Evolutionary conservation across 1,284 basidiomycete genomes (phyloP), one percentile per base, ranked within the genome.

Genomic region (Bjerkandera adusta): DNA sequence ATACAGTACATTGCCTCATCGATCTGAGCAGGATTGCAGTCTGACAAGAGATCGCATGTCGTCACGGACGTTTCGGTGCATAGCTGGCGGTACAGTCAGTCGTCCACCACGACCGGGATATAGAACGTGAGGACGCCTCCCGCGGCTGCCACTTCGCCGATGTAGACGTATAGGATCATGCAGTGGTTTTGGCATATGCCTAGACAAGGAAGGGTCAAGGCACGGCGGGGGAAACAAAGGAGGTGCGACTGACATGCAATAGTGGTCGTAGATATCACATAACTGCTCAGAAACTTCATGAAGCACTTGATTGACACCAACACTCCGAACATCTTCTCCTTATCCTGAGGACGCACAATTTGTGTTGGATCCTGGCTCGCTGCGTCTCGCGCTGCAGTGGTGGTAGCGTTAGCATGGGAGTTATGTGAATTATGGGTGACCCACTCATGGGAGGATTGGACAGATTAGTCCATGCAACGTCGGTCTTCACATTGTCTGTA

Each of bases 101-200:
- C 60, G 41, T 79, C 73, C 46, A 79, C 68, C 32, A 78, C 67
- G 3, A 74, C 83, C 25, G 92, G 92, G 34, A 94, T 85, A 64
- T 93, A 95, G 62, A 91, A 93, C 1, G 92, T 94, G 56, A 94
- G 72, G 21, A 94, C 89, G 1, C 91, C 92, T 34, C 89, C 89
- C 0, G 85, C 81, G 50, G 92, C 86, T 11, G 81, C 79, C 10
- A 86, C 75, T 37, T 91, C 87, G 6, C 92, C 92, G 43, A 94
- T 89, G 60, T 94, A 94, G 30, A 94, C 90, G 55, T 94, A 94
- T 33, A 92, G 77, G 52, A 95, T 94, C 55, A 92, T 71, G 61
- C 90, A 93, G 55, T 93, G 85, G 45, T 83, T 76, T 59, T 88
- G 82, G 60, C 92, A 94, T 47, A 95, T 79, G 63, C 87, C 92